Percentiles rank a stretch among this genome's conserved stretches.
Evolutionary conservation across 2,329 filamentous ascomycete species (phyloP).

Genomic region (Fusarium haematococcum): DNA sequence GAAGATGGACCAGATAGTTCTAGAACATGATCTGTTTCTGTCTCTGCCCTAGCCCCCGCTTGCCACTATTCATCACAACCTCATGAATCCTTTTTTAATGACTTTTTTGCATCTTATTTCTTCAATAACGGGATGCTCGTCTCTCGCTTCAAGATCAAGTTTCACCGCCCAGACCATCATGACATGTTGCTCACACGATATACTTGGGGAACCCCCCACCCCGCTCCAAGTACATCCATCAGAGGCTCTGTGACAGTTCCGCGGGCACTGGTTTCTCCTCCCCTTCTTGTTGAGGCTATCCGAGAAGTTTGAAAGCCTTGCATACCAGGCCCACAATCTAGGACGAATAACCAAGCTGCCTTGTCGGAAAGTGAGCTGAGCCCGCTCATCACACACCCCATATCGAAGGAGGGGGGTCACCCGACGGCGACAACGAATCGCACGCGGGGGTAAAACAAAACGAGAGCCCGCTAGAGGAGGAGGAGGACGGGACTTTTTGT

Average conservation of each 20-base stretch:
- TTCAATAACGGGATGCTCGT: neutral
- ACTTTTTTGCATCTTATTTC: neutral
- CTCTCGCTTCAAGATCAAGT: neutral
- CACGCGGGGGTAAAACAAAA: conserved; percentile 39
- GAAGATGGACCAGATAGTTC: neutral
- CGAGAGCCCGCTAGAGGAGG: conserved; percentile 27
- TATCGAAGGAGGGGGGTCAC: conserved; percentile 7
- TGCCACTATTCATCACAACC: neutral
- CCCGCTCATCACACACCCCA: neutral
- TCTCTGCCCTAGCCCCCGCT: neutral
- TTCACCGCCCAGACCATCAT: conserved; percentile 25
- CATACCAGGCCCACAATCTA: neutral
- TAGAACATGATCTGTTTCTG: neutral
- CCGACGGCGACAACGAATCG: conserved; percentile 30
- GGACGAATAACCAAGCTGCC: neutral
- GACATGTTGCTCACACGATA: conserved; percentile 38
- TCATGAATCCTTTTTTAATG: neutral
- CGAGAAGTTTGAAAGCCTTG: neutral
- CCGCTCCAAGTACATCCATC: neutral
- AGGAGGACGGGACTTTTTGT: neutral
- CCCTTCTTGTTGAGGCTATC: neutral
- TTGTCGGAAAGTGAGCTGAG: neutral
- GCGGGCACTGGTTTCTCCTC: neutral
- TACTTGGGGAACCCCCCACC: conserved; percentile 4
- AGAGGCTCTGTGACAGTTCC: neutral